Conservation (phyloP, 140 eudicot genomes). For the Anethum foeniculum region DNA sequence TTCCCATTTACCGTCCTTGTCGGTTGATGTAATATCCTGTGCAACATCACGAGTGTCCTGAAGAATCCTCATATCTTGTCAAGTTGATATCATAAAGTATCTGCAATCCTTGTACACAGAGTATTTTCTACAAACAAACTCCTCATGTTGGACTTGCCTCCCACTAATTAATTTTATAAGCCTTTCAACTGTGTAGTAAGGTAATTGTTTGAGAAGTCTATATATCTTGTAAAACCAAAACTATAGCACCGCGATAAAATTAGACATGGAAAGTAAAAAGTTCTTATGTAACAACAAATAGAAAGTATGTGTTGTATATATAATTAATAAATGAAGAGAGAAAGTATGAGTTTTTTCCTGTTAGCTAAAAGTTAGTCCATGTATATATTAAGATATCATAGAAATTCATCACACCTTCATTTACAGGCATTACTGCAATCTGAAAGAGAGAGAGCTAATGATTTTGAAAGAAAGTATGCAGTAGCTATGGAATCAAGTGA, state of each 20-base stretch:
- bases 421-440: slow-evolving; percentile 54
- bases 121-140: neutral
- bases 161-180: neutral
- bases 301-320: neutral
- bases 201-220: neutral
- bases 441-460: slow-evolving; percentile 75
- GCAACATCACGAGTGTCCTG: neutral
- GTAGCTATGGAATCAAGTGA: slow-evolving; percentile 67
- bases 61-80: neutral
- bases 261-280: neutral
- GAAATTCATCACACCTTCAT: neutral
- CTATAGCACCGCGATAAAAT: neutral
- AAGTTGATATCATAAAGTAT: neutral
- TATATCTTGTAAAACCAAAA: neutral
- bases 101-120: neutral
- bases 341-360: neutral
- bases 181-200: neutral
- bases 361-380: neutral
- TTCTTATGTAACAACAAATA: neutral
- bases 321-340: neutral
- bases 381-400: neutral
- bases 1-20: neutral
- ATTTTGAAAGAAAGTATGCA: slow-evolving; percentile 54
- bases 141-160: neutral
- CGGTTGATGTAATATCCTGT: neutral